These are phyloP conservation scores for Plectosphaerella sp. DNA, from an alignment of 2,329 filamentous ascomycete genomes.

Conservation along the genomic window DNA sequence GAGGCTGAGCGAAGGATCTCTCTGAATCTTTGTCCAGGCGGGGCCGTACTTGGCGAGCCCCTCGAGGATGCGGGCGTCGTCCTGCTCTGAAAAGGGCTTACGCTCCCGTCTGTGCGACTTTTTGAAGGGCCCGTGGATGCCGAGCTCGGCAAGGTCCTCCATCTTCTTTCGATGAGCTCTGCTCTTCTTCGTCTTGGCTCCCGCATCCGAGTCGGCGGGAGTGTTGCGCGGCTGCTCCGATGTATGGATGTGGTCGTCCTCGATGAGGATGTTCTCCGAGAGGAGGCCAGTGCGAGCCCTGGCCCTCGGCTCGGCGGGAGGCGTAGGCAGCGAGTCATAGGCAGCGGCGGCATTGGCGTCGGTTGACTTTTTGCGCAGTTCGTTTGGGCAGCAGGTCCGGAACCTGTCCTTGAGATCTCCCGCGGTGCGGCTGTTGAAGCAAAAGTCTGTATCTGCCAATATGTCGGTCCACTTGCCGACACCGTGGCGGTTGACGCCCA, in stretches of 20 bases:
- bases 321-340: constrained; percentile 6
- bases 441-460: constrained; percentile 55
- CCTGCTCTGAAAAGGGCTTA: constrained; percentile 57
- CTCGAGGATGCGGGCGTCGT: constrained; percentile 57
- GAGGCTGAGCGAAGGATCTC: constrained; percentile 54
- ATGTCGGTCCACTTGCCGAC: constrained; percentile 64
- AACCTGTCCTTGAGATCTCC: constrained; percentile 64
- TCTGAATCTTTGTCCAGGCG: constrained; percentile 62
- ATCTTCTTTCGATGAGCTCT: constrained; percentile 52
- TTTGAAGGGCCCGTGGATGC: constrained; percentile 59
- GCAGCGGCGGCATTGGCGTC: constrained; percentile 14
- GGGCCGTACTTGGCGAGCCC: constrained; percentile 58
- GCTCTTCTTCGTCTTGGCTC: constrained; percentile 40
- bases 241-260: constrained; percentile 28
- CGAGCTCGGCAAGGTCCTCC: constrained; percentile 51
- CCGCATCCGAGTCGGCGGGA: constrained; percentile 16
- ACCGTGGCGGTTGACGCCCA: constrained; percentile 58
- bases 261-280: constrained; percentile 53
- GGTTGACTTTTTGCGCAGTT: constrained; percentile 37
- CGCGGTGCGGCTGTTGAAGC: constrained; percentile 56
- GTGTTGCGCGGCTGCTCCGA: constrained; percentile 1
- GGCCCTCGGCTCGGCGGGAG: constrained; percentile 19
- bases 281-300: constrained; percentile 45
- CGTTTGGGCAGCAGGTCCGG: constrained; percentile 60
- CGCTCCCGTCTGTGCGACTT: constrained; percentile 57